A percentile compares a stretch with the other conserved stretches of the same genome.
Evolutionary conservation across 345 rosid genomes (phyloP).

Genomic region (Citrus medica): DNA sequence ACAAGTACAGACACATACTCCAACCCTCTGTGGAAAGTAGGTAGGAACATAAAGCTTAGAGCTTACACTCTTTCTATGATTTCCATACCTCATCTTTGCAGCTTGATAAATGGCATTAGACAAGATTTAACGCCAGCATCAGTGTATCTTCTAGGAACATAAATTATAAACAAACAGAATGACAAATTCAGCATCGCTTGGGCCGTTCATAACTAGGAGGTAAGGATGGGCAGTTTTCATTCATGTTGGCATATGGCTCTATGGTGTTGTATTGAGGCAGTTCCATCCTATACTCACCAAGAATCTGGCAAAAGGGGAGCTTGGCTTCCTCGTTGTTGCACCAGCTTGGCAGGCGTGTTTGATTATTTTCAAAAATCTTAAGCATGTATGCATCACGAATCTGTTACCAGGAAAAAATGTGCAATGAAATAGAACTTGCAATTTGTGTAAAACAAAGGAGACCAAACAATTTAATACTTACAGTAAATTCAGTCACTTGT

Average conservation of each 20-base stretch:
- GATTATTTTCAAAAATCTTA: slow-evolving; percentile 64
- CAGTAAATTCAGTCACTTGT: slow-evolving; percentile 98
- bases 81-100: slow-evolving; percentile 9
- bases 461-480: slow-evolving; percentile 25
- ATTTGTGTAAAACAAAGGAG: not conserved
- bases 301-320: slow-evolving; percentile 79
- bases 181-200: slow-evolving; percentile 40
- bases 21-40: not conserved
- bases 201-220: slow-evolving; percentile 87
- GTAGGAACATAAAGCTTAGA: not conserved
- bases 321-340: slow-evolving; percentile 51
- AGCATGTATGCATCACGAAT: slow-evolving; percentile 93
- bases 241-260: slow-evolving; percentile 85
- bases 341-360: slow-evolving; percentile 78
- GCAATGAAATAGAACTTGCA: not conserved
- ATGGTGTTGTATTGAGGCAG: slow-evolving; percentile 75
- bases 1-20: slow-evolving; percentile 4
- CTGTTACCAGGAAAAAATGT: slow-evolving; percentile 25
- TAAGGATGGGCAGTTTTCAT: slow-evolving; percentile 85
- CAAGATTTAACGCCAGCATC: not conserved
- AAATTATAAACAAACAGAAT: slow-evolving; percentile 4
- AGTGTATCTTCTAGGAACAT: not conserved
- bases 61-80: not conserved
- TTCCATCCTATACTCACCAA: slow-evolving; percentile 88
- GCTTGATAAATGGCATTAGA: not conserved